These are phyloP conservation scores for Boletus vermiculosoides DNA, from an alignment of 768 basidiomycete genomes.

Conservation along the genomic window DNA sequence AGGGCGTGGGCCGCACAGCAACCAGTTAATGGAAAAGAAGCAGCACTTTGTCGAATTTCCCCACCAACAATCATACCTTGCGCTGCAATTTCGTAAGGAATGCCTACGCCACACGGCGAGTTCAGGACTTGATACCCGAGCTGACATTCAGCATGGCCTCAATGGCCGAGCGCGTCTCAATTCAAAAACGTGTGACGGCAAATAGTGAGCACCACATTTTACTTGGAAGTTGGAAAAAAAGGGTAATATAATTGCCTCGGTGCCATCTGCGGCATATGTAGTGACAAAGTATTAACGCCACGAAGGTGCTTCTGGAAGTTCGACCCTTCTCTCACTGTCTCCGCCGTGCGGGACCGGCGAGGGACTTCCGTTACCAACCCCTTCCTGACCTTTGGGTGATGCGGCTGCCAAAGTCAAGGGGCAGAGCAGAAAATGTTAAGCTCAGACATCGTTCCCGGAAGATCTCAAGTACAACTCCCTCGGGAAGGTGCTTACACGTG, in stretches of 20 bases:
- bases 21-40: constrained; percentile 17
- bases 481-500: constrained; percentile 5
- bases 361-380: neutral
- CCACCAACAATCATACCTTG: constrained; percentile 2
- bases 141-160: neutral
- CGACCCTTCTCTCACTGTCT: constrained; percentile 1
- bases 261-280: neutral
- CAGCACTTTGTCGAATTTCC: neutral
- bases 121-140: neutral
- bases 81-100: constrained; percentile 12
- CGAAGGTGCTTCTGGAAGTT: constrained; percentile 9
- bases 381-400: neutral
- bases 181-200: neutral
- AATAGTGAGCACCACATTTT: neutral
- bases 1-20: constrained; percentile 11
- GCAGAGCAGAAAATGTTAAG: neutral
- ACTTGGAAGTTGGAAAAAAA: neutral
- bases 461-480: neutral
- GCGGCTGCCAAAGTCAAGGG: neutral
- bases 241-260: neutral
- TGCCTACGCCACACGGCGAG: constrained; percentile 21
- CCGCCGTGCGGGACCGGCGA: constrained; percentile 3
- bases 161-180: neutral
- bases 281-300: constrained; percentile 10
- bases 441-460: neutral